Base-by-base conservation (phyloP, 192 early-diverging fungal species). In the Coemansia sp. region DNA sequence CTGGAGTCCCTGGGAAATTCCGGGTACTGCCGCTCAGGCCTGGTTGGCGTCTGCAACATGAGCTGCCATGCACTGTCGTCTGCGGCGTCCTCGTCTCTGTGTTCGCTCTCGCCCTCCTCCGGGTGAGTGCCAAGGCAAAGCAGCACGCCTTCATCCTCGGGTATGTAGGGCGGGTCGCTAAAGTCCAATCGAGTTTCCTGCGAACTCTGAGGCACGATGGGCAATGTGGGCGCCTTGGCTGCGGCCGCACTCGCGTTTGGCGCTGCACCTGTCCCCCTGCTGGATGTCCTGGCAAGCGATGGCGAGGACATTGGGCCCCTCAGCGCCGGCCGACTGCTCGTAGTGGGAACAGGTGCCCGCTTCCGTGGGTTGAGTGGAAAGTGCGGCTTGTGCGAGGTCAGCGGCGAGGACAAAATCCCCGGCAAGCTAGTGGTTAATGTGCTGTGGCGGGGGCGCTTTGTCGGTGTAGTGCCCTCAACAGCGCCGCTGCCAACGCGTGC, bases 161-260 rank as follows among this genome's bases (percentile, higher is more conserved):
- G 69, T 10, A 68, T 18, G 52, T 31, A 55, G 18, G 47, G 16
- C 18, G 52, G 55, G 38, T 81, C 78, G 43, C 78, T 81, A 42
- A 65, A 72, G 38, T 81, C 78, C 23, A 81, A 8, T 23, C 62
- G 73, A 18, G 78, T 81, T 53, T 72, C 73, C 41, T 81, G 78
- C 35, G 78, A 81, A 47, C 78, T 77, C 2, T 21, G 34, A 52
- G 53, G 8, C 5, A 20, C 31, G 35, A 64, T 12, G 4, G 34
- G 10, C 38, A n/a, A 8, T 18, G 28, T 25, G 34, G 25, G 50
- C 10, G 16, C 20, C 6, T 20, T 41, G 63, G 31, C 13, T 3
- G 12, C 34, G 10, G 56, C 33, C 13, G 35, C 43, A n/a, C 43
- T 18, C 33, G 33, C 2, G 16, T 18, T 58, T 12, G 56, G 18